phyloP scores from a whole-genome alignment of 352 stramenopile genomes.

The Nothophytophthora sp. region DNA sequence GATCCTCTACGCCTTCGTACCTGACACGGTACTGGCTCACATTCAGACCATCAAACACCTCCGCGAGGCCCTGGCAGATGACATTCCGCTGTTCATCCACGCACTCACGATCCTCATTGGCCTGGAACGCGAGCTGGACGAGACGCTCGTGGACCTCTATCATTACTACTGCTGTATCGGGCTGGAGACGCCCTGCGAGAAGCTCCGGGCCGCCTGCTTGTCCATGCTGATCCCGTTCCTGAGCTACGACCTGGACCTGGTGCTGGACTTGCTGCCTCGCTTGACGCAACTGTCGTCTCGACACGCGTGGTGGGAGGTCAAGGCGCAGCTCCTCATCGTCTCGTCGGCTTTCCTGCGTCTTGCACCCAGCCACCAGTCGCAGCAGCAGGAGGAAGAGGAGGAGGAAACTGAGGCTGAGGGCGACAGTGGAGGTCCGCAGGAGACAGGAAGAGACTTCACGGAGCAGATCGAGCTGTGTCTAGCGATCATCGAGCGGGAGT shows the following conservation, averaged over 20 bases:
- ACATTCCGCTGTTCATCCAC: slow-evolving; percentile 79
- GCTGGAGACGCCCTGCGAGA: slow-evolving; percentile 67
- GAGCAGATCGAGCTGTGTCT: slow-evolving; percentile 74
- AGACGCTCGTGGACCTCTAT: slow-evolving; percentile 81
- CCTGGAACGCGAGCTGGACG: slow-evolving; percentile 72
- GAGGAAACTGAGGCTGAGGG: not conserved
- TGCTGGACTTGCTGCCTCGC: slow-evolving; percentile 61
- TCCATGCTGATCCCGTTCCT: slow-evolving; percentile 63
- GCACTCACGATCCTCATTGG: slow-evolving; percentile 65
- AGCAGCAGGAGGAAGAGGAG: slow-evolving; percentile 21
- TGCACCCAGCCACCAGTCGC: slow-evolving; percentile 11
- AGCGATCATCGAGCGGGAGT: slow-evolving; percentile 75
- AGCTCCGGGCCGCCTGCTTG: slow-evolving; percentile 74
- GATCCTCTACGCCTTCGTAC: slow-evolving; percentile 64
- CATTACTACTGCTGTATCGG: slow-evolving; percentile 89
- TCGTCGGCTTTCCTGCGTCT: slow-evolving; percentile 55
- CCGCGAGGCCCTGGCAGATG: slow-evolving; percentile 53
- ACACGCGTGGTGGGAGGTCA: slow-evolving; percentile 85
- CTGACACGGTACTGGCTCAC: slow-evolving; percentile 51
- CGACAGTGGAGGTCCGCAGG: slow-evolving; percentile 5
- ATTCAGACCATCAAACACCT: slow-evolving; percentile 80
- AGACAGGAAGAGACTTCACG: slow-evolving; percentile 40
- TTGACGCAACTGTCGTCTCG: slow-evolving; percentile 64
- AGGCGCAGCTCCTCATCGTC: slow-evolving; percentile 75
- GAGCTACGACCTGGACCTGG: slow-evolving; percentile 45